phyloP scores from a whole-genome alignment of 768 basidiomycete species.

The Tricholoma bakamatsutake region DNA sequence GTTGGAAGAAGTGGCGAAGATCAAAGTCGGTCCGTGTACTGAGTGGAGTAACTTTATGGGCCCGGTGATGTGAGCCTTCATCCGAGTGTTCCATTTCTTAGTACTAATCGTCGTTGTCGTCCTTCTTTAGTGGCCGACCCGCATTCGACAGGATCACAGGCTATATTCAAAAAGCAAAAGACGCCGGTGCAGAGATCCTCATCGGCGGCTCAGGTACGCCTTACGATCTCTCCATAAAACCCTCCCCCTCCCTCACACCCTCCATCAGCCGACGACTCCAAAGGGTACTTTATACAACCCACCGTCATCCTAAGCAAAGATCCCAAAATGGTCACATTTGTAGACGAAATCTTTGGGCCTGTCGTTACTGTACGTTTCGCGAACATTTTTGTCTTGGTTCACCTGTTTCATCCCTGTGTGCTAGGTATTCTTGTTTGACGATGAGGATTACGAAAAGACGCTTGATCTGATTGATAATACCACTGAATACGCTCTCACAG shows the following conservation, averaged over 20 bases:
- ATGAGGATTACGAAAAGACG: slow-evolving; percentile 80
- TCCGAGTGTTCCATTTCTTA: background rate
- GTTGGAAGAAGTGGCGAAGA: slow-evolving; percentile 69
- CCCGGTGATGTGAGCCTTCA: slow-evolving; percentile 76
- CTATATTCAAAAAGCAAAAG: slow-evolving; percentile 84
- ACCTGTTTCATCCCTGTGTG: background rate
- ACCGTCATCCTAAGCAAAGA: slow-evolving; percentile 93
- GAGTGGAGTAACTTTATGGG: slow-evolving; percentile 90
- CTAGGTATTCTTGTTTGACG: slow-evolving; percentile 85
- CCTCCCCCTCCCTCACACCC: background rate
- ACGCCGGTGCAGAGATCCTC: slow-evolving; percentile 83
- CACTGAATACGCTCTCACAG: slow-evolving; percentile 89
- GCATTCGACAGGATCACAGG: slow-evolving; percentile 83
- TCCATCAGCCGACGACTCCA: slow-evolving; percentile 70
- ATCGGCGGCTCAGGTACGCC: slow-evolving; percentile 71
- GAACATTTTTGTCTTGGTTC: too few species aligned
- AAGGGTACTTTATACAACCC: slow-evolving; percentile 90
- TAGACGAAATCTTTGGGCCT: slow-evolving; percentile 96
- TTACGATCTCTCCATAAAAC: background rate
- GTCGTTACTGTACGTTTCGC: slow-evolving; percentile 67
- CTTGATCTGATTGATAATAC: slow-evolving; percentile 83
- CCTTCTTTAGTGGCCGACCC: slow-evolving; percentile 55
- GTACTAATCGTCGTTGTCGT: too few species aligned
- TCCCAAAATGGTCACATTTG: slow-evolving; percentile 83
- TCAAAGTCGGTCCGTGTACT: slow-evolving; percentile 73